Conservation (phyloP, 2,329 filamentous ascomycete genomes). For the Diaporthe citri region DNA sequence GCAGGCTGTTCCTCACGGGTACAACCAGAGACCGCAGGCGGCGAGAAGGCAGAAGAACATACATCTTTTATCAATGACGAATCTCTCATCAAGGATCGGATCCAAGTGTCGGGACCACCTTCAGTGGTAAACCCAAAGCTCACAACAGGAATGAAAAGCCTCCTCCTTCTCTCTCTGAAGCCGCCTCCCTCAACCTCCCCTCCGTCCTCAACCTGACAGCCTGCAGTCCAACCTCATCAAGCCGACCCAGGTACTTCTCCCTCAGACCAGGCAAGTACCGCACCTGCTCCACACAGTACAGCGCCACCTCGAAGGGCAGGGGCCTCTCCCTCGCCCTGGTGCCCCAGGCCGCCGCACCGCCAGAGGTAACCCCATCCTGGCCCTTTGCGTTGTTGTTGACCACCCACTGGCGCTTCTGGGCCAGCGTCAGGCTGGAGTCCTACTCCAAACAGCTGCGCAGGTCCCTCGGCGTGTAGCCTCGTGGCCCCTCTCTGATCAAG, state of each 20-base stretch:
- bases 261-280: background rate
- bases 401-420: background rate
- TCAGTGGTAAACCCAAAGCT: background rate
- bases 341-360: background rate
- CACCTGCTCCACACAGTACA: conserved; percentile 6
- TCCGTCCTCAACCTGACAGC: background rate
- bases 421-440: background rate
- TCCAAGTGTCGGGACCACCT: too few species aligned
- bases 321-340: background rate
- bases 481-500: background rate
- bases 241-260: background rate
- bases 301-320: background rate
- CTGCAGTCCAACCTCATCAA: background rate
- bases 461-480: background rate
- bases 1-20: too few species aligned
- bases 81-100: background rate
- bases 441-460: background rate
- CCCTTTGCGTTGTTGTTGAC: background rate
- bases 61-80: background rate
- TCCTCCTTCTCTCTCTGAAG: background rate
- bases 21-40: too few species aligned
- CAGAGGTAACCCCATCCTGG: background rate
- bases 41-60: too few species aligned
- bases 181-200: background rate
- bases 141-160: background rate